phyloP scores from a whole-genome alignment of 164 flowering plant species.

The Taxillus chinensis region DNA sequence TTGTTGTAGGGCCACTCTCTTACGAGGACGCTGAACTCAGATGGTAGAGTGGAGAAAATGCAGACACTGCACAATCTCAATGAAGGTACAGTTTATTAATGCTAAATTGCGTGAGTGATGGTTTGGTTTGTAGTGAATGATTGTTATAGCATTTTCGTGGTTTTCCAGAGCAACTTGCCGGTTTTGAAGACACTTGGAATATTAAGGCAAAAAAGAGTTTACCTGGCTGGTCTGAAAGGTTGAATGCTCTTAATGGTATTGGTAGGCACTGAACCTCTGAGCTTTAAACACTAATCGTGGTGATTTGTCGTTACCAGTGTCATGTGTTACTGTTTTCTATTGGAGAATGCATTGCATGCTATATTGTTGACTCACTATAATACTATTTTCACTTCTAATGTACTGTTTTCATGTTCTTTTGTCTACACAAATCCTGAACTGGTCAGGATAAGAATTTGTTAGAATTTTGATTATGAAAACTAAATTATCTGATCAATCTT shows the following conservation, averaged over 20 bases:
- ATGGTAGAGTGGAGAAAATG: constrained; percentile 1
- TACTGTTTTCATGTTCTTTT: background rate
- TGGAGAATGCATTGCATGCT: background rate
- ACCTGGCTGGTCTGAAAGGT: constrained; percentile 54
- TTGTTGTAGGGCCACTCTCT: background rate
- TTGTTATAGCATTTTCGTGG: background rate
- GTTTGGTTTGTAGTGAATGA: background rate
- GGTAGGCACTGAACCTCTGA: constrained; percentile 17
- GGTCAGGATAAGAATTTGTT: too few relatives aligned
- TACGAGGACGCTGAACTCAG: background rate
- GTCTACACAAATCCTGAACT: too few relatives aligned
- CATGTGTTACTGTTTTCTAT: background rate
- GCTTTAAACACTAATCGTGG: background rate
- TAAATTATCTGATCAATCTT: too few relatives aligned
- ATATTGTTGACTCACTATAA: background rate
- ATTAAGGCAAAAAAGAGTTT: constrained; percentile 46
- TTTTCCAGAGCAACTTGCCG: constrained; percentile 38
- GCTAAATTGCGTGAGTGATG: too few relatives aligned
- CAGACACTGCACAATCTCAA: background rate
- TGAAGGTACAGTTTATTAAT: background rate
- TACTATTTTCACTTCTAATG: background rate
- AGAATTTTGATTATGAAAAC: too few relatives aligned
- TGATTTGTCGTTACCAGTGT: background rate
- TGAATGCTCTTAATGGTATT: constrained; percentile 13
- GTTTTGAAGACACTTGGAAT: constrained; percentile 67